A percentile compares a stretch with the other conserved stretches of the same genome.
Conservation (phyloP, 345 rosid species). For the Corymbia maculata region DNA sequence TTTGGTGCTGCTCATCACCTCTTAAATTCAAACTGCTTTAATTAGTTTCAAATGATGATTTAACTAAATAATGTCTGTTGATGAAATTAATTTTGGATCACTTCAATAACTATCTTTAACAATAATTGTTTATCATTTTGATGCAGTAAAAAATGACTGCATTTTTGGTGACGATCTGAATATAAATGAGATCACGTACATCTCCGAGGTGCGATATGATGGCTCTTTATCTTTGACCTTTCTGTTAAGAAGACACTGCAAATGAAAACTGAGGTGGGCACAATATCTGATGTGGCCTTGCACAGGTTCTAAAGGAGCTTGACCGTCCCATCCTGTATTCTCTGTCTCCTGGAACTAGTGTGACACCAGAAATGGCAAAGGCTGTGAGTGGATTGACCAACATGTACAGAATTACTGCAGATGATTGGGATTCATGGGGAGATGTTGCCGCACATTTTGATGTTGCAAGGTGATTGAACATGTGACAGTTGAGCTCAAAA, state of each 20-base stretch:
- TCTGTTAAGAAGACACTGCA: background rate
- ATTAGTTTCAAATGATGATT: background rate
- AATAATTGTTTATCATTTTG: background rate
- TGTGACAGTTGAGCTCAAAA: background rate
- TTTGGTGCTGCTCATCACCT: background rate
- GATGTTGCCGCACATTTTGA: slow-evolving; percentile 77
- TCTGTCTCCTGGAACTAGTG: slow-evolving; percentile 86
- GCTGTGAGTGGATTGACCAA: slow-evolving; percentile 51
- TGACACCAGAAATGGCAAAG: slow-evolving; percentile 71
- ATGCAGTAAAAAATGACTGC: slow-evolving; percentile 81
- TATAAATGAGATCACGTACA: slow-evolving; percentile 48
- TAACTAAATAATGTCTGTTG: background rate
- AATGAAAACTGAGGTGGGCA: background rate
- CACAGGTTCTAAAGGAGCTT: slow-evolving; percentile 63
- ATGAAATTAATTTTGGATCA: background rate
- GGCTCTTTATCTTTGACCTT: background rate
- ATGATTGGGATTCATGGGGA: slow-evolving; percentile 93
- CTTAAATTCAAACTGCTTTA: background rate
- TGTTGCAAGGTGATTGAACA: slow-evolving; percentile 47
- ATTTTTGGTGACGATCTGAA: slow-evolving; percentile 80
- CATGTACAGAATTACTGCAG: slow-evolving; percentile 89
- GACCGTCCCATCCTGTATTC: slow-evolving; percentile 75
- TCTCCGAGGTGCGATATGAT: slow-evolving; percentile 51
- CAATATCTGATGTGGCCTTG: background rate
- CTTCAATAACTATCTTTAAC: background rate